Base-by-base conservation (phyloP, 805 yeast genomes). In the Yarrowia alimentaria region DNA sequence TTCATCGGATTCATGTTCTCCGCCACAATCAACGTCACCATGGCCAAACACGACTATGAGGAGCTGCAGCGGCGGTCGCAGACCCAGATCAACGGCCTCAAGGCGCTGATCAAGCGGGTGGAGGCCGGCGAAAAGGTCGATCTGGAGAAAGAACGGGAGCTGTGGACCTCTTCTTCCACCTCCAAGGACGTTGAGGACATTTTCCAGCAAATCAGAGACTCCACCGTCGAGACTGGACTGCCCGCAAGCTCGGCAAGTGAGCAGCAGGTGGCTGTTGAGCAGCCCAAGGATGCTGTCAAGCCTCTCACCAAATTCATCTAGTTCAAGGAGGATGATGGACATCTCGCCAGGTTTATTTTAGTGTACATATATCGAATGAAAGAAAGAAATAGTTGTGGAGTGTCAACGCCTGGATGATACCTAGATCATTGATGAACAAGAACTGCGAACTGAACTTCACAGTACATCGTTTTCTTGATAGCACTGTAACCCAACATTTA, bases 1-100 rank as follows among this genome's bases (percentile, higher is more conserved):
- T 68, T 74, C 18, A 62, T 75, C 2, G 66, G 77, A 5, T 57
- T 74, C 10, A 71, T 75, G 32, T 73, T 78, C 1, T 72, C 79
- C 0, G 70, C 75, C 57, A 64, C 77, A 7, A 69, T 74, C 55
- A 71, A 73, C 58, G 69, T 76, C 16, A 72, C 72, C 49, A 68
- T 70, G 29, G 63, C 68, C 22, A 69, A 74, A 48, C 68, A 72
- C 29, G 65, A 65, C 11, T 61, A 63, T 21, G 69, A 69, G 6
- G 74, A 70, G 17, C 56, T 75, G 57, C 72, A 69, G 18, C 61
- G 68, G 30, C 61, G 71, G 11, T 67, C 71, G 55, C 34, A 55
- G 2, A 55, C 73, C 25, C 74, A 72, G 58, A 61, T 69, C 9
- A 55, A 59, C 14, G 66, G 71, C 12, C 60, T 75, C 19, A 61